These are phyloP conservation scores for Phylloporus arenicola DNA, from an alignment of 768 basidiomycete genomes.

Conservation along the genomic window DNA sequence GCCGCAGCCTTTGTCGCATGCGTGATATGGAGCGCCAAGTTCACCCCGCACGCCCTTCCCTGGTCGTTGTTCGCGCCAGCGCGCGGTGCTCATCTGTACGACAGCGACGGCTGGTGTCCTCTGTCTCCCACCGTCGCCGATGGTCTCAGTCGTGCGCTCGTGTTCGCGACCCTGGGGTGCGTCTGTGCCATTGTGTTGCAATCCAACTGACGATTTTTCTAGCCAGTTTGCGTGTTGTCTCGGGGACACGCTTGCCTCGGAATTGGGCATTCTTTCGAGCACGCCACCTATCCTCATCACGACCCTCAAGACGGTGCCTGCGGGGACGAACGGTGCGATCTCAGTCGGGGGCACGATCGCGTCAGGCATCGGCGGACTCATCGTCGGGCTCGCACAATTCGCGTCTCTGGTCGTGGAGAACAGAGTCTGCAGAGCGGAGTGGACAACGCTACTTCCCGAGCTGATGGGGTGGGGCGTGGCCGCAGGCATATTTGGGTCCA, in stretches of 20 bases:
- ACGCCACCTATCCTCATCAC: slow-evolving; percentile 73
- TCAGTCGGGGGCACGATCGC: slow-evolving; percentile 70
- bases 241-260: slow-evolving; percentile 90
- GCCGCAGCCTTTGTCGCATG: slow-evolving; percentile 55
- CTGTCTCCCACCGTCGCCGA: slow-evolving; percentile 37
- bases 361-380: slow-evolving; percentile 64
- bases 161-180: slow-evolving; percentile 68
- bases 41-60: slow-evolving; percentile 41
- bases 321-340: slow-evolving; percentile 89
- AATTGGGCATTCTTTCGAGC: slow-evolving; percentile 80
- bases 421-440: slow-evolving; percentile 41
- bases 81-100: slow-evolving; percentile 29
- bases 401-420: slow-evolving; percentile 59
- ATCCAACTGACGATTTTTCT: slow-evolving; percentile 1
- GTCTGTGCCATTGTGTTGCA: neutral
- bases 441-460: slow-evolving; percentile 34
- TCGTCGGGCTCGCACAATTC: slow-evolving; percentile 64
- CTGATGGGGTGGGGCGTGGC: slow-evolving; percentile 56
- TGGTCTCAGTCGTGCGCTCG: slow-evolving; percentile 55
- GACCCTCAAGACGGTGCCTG: slow-evolving; percentile 67
- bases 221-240: slow-evolving; percentile 88
- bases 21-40: slow-evolving; percentile 58
- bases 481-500: slow-evolving; percentile 72
- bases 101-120: slow-evolving; percentile 56
- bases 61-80: slow-evolving; percentile 24